Base-by-base conservation (phyloP, 306 rosid species). In the peach (Prunus persica) region DNA sequence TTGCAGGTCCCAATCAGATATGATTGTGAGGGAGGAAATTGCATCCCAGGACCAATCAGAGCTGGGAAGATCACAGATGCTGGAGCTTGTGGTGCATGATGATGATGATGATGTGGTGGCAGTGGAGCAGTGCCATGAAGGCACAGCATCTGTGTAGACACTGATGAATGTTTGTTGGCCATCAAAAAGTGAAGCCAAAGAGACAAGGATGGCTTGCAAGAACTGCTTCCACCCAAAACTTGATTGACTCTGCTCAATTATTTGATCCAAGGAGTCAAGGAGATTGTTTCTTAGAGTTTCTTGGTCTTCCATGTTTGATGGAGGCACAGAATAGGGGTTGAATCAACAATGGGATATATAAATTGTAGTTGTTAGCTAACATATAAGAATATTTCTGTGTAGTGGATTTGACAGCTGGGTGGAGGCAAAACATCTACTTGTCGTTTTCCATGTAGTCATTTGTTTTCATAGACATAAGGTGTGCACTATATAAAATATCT, bases 81-180 rank as follows among this genome's bases (percentile, higher is more conserved):
- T 24, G 16, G 86, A 84, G 58, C 58, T 22, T 51, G 84, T 76
- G 52, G 58, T 65, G 25, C 82, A 77, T 11, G 32, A n/a, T 6
- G 67, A n/a, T 6, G 30, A 28, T 28, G 67, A 14, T 34, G 67
- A 11, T 11, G 75, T 38, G 19, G 24, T 9, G 34, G 41, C 20
- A 51, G 65, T 41, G 19, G 72, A 78, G 78, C 90, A 87, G 76
- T 87, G 86, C 90, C 88, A 84, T 32, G 81, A 30, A 8, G 89
- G 91, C 15, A 67, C 65, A 11, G 86, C 81, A 12, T 85, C 87
- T 0, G 89, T 47, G 72, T 65, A 81, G 74, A 88, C 57, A 11
- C 76, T 79, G 49, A 83, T 81, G 86, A 85, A 88, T 3, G 82
- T 41, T 62, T 85, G 91, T 1, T 86, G 89, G 2, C 86, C 82